phyloP scores from a whole-genome alignment of 176 grass and related monocot genomes.

The Triticum monococcum region DNA sequence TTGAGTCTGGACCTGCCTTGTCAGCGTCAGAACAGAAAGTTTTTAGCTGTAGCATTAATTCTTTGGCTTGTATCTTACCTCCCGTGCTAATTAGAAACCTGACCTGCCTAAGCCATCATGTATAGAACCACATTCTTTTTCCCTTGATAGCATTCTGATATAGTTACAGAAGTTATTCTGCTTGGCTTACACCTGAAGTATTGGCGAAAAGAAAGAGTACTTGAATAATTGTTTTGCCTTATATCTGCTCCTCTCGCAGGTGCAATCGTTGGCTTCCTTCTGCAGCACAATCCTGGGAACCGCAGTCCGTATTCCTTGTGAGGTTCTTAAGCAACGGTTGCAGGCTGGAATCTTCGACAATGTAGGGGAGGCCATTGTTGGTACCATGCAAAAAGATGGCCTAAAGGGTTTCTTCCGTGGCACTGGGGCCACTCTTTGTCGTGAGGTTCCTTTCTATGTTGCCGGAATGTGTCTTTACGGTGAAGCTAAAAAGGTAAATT shows the following conservation, averaged over 20 bases:
- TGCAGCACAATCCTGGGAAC: conserved; percentile 95
- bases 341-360: conserved; percentile 93
- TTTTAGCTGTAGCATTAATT: background rate
- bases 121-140: background rate
- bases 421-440: conserved; percentile 90
- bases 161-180: background rate
- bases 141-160: background rate
- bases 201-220: background rate
- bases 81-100: background rate
- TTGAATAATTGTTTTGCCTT: background rate
- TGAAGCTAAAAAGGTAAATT: conserved; percentile 88
- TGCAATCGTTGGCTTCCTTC: conserved; percentile 94
- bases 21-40: background rate
- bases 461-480: conserved; percentile 91
- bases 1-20: background rate
- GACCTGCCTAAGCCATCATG: background rate
- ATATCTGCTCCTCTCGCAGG: conserved; percentile 38
- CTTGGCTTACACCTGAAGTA: background rate
- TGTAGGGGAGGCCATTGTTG: conserved; percentile 93
- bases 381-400: conserved; percentile 76
- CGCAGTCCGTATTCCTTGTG: conserved; percentile 85
- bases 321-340: conserved; percentile 90
- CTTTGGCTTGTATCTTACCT: background rate
- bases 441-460: conserved; percentile 98
- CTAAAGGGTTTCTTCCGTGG: conserved; percentile 88